Conservation (phyloP, 1,139 yeast genomes). For the Blastobotrys aristatus region DNA sequence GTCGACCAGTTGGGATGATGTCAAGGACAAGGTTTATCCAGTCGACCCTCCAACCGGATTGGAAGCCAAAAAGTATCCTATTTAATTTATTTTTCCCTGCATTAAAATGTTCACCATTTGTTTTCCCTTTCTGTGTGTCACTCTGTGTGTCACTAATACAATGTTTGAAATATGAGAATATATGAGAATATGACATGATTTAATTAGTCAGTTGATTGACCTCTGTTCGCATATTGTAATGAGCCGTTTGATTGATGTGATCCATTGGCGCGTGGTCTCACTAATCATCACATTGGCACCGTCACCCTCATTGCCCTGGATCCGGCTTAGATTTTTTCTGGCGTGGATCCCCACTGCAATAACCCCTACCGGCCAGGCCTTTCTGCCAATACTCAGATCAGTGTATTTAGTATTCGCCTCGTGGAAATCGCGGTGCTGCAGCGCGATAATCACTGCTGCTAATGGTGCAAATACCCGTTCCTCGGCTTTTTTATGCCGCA, state of each 20-base stretch:
- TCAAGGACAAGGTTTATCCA: constrained; percentile 59
- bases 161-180: no score
- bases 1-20: constrained; percentile 95
- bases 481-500: constrained; percentile 46
- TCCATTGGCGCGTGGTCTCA: constrained; percentile 73
- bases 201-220: background rate
- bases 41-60: constrained; percentile 66
- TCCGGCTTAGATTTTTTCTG: constrained; percentile 51
- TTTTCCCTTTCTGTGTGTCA: background rate
- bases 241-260: constrained; percentile 65
- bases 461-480: constrained; percentile 50
- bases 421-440: constrained; percentile 51
- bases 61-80: constrained; percentile 40
- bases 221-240: constrained; percentile 49
- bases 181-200: no score
- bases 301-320: constrained; percentile 32
- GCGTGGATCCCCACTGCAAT: constrained; percentile 76
- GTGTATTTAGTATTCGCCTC: constrained; percentile 67
- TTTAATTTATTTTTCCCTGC: background rate
- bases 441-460: constrained; percentile 52
- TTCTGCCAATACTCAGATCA: constrained; percentile 77
- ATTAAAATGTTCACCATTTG: background rate
- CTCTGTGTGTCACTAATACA: background rate
- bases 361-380: constrained; percentile 92
- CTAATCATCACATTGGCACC: constrained; percentile 74